These are phyloP conservation scores for Elongisporangium undulatum DNA, from an alignment of 352 stramenopile genomes.

Conservation along the genomic window DNA sequence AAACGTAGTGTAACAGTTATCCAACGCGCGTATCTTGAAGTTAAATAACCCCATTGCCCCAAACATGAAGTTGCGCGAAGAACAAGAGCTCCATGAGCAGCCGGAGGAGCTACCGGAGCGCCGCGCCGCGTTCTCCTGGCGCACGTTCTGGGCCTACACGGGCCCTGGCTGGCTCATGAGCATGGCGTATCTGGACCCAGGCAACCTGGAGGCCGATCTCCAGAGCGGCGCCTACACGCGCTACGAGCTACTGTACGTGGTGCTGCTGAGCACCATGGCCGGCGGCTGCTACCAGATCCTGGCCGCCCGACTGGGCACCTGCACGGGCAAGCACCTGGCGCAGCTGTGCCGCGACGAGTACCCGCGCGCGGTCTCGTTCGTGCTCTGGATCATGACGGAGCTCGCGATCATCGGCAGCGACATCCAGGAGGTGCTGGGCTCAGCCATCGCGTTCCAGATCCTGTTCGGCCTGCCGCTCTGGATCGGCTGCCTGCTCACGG, in stretches of 20 bases:
- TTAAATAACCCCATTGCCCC: background rate
- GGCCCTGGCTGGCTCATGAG: slow-evolving; percentile 63
- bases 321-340: slow-evolving; percentile 80
- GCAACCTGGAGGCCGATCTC: slow-evolving; percentile 91
- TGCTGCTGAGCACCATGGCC: slow-evolving; percentile 80
- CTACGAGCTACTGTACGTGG: slow-evolving; percentile 84
- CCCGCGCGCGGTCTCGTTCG: slow-evolving; percentile 33
- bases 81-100: background rate
- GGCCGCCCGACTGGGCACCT: slow-evolving; percentile 80
- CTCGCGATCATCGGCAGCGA: slow-evolving; percentile 87
- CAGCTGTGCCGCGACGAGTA: slow-evolving; percentile 72
- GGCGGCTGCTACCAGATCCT: slow-evolving; percentile 88
- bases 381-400: slow-evolving; percentile 84
- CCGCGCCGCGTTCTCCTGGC: slow-evolving; percentile 38
- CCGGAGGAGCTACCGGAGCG: slow-evolving; percentile 1
- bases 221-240: slow-evolving; percentile 82
- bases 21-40: background rate
- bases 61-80: background rate
- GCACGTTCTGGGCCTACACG: slow-evolving; percentile 48
- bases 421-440: slow-evolving; percentile 80
- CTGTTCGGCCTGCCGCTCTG: slow-evolving; percentile 68
- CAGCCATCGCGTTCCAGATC: slow-evolving; percentile 76
- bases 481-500: slow-evolving; percentile 63
- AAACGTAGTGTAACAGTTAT: background rate
- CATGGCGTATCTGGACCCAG: slow-evolving; percentile 90